Evolutionary conservation across 2,329 filamentous ascomycete genomes (phyloP).

Genomic region (Fonsecaea erecta): DNA sequence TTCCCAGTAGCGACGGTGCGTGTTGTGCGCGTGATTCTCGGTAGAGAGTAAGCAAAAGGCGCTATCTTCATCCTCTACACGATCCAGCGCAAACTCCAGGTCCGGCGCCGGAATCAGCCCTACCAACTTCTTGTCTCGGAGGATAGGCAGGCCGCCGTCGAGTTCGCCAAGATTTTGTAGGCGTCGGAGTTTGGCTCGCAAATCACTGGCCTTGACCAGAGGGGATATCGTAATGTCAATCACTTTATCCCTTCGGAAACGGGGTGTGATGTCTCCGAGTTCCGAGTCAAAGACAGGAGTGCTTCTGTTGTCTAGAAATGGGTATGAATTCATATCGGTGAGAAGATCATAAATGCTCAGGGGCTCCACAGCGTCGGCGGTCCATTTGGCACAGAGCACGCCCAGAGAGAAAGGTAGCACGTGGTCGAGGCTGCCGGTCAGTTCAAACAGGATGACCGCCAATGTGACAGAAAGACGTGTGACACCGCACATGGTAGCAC

Average conservation of each 20-base stretch:
- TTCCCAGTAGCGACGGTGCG: conserved; percentile 29
- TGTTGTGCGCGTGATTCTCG: conserved; percentile 55
- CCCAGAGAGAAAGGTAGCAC: conserved; percentile 92
- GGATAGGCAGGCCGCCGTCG: conserved; percentile 86
- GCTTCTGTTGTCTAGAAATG: conserved; percentile 95
- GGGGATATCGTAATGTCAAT: conserved; percentile 89
- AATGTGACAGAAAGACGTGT: conserved; percentile 91
- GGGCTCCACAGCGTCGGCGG: conserved; percentile 91
- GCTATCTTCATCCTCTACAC: conserved; percentile 70
- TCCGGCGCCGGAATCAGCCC: conserved; percentile 93
- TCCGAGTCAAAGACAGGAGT: conserved; percentile 89
- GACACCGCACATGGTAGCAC: conserved; percentile 97
- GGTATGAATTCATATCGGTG: conserved; percentile 96
- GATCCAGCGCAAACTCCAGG: conserved; percentile 89
- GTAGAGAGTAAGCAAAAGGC: conserved; percentile 79
- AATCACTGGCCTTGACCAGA: conserved; percentile 73
- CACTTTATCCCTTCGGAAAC: conserved; percentile 72
- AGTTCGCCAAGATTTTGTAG: conserved; percentile 86
- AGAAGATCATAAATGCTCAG: conserved; percentile 89
- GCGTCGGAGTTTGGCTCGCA: conserved; percentile 79
- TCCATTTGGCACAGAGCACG: conserved; percentile 97
- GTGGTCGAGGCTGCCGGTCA: conserved; percentile 93
- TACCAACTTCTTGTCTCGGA: conserved; percentile 77
- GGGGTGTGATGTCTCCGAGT: conserved; percentile 82
- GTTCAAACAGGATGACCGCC: conserved; percentile 91